Conservation (phyloP, 805 yeast species). For the Lipomyces kockii region DNA sequence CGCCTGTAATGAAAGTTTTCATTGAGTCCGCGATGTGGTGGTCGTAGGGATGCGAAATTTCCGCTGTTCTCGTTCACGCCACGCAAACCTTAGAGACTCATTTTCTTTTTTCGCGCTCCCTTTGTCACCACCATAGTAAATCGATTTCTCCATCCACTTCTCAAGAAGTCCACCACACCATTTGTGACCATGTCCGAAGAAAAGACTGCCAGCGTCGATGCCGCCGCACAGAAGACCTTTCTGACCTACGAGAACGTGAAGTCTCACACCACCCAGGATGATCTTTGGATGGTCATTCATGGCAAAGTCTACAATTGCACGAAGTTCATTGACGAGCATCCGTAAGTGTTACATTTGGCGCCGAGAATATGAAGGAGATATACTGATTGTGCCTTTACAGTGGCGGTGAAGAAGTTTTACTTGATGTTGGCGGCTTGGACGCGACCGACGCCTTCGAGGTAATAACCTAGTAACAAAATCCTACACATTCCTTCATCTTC, state of each 20-base stretch:
- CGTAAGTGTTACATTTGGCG: conserved; percentile 43
- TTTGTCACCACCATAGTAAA: not conserved
- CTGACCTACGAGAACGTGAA: conserved; percentile 51
- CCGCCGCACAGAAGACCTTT: not conserved
- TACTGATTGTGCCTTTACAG: conserved; percentile 26
- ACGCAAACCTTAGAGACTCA: no score
- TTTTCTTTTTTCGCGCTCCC: not conserved
- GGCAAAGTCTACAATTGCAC: conserved; percentile 72
- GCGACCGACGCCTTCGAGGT: conserved; percentile 71
- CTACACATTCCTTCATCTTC: not conserved
- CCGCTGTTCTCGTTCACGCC: no score
- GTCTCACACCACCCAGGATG: conserved; percentile 52
- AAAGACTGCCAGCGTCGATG: not conserved
- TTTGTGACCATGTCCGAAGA: not conserved
- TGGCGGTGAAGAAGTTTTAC: conserved; percentile 82
- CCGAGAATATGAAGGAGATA: not conserved
- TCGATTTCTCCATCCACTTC: not conserved
- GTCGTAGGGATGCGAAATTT: no score
- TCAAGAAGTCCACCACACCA: not conserved
- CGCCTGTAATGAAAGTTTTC: no score
- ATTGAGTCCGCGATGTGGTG: no score
- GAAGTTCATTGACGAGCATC: conserved; percentile 61
- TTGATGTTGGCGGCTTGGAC: conserved; percentile 81
- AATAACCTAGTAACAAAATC: conserved; percentile 29
- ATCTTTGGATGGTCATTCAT: conserved; percentile 73